phyloP scores from a whole-genome alignment of 306 rosid genomes.

The Ormosia emarginata region DNA sequence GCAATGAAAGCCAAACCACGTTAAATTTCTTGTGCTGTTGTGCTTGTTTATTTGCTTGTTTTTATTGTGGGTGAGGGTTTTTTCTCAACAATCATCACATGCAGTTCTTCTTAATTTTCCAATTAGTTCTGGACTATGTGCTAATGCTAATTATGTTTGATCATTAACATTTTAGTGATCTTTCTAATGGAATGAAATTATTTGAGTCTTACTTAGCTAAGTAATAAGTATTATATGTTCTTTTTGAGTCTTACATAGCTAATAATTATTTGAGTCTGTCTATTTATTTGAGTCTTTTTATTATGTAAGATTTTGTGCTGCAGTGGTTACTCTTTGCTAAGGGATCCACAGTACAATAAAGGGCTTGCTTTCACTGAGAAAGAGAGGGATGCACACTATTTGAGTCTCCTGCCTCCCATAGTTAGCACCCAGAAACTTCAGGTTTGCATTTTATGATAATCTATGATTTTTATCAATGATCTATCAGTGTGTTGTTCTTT shows the following conservation, averaged over 20 bases:
- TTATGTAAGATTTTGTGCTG: background rate
- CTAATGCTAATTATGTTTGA: background rate
- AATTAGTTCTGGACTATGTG: background rate
- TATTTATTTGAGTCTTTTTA: no score
- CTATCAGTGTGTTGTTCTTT: background rate
- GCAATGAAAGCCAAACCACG: no score
- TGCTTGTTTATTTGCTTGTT: no score
- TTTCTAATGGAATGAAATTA: background rate
- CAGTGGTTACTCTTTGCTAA: slow-evolving; percentile 86
- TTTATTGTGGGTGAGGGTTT: no score
- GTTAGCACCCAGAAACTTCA: slow-evolving; percentile 69
- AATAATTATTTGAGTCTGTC: no score
- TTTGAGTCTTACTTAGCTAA: background rate
- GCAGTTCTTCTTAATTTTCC: background rate
- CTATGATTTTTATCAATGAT: background rate
- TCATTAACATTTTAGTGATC: background rate
- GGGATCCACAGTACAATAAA: slow-evolving; percentile 96
- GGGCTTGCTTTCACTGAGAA: slow-evolving; percentile 86
- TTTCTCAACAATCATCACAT: background rate
- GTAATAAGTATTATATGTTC: background rate
- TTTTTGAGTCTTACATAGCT: no score
- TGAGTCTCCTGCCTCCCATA: slow-evolving; percentile 89
- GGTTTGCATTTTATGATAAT: slow-evolving; percentile 38
- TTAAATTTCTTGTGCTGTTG: no score
- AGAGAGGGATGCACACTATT: slow-evolving; percentile 94